phyloP scores from a whole-genome alignment of 2,329 filamentous ascomycete species.

The Piedraia hortae region DNA sequence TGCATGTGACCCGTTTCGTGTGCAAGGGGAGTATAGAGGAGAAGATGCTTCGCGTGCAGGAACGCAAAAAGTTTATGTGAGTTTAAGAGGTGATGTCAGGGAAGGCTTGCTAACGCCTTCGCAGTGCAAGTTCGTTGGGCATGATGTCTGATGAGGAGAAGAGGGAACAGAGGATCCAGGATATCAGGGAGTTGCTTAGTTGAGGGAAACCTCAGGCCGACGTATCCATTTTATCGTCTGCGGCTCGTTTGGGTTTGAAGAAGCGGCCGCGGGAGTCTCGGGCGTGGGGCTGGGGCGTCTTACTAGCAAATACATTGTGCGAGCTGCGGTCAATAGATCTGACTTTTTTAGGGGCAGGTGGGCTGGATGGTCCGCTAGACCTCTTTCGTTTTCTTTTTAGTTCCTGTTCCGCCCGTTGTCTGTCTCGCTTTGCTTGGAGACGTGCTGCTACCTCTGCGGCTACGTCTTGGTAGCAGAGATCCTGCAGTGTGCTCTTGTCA shows the following conservation, averaged over 20 bases:
- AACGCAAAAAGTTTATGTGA: conserved; percentile 86
- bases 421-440: conserved; percentile 10
- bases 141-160: conserved; percentile 93
- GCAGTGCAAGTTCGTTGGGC: conserved; percentile 68
- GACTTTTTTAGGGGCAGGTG: too few species aligned
- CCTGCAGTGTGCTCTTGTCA: too few species aligned
- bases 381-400: conserved; percentile 12
- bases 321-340: too few species aligned
- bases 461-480: conserved; percentile 11
- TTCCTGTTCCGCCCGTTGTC: conserved; percentile 5
- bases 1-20: conserved; percentile 68
- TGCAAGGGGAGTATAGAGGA: conserved; percentile 80
- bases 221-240: too few species aligned
- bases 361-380: conserved; percentile 8
- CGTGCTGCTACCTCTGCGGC: conserved; percentile 10
- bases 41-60: conserved; percentile 79
- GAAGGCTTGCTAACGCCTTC: conserved; percentile 8
- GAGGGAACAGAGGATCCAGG: conserved; percentile 66
- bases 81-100: neutral
- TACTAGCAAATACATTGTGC: too few species aligned
- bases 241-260: too few species aligned
- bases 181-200: conserved; percentile 72
- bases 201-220: too few species aligned
- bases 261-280: too few species aligned
- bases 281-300: too few species aligned